phyloP scores from a whole-genome alignment of 805 yeast species.

The Diddensiella transvaalensis region DNA sequence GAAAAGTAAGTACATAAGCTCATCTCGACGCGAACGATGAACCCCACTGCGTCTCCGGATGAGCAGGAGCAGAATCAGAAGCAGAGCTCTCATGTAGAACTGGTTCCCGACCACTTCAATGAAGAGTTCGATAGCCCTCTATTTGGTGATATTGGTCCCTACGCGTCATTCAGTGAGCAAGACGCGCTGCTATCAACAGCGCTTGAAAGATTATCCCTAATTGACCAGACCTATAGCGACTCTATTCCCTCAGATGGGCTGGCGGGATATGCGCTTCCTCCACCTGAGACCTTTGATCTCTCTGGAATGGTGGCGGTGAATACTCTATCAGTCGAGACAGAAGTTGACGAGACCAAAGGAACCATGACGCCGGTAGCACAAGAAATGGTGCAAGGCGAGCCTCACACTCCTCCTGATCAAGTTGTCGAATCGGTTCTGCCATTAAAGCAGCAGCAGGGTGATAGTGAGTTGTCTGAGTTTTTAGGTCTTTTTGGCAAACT shows the following conservation, averaged over 20 bases:
- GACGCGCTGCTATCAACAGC: background rate
- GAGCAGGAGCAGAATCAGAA: background rate
- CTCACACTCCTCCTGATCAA: constrained; percentile 1
- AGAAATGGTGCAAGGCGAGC: background rate
- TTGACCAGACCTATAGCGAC: background rate
- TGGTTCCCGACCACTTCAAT: background rate
- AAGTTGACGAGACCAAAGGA: background rate
- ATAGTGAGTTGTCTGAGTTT: constrained; percentile 9
- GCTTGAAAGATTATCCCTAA: background rate
- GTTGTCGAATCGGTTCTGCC: background rate
- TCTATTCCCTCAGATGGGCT: background rate
- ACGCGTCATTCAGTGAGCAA: background rate
- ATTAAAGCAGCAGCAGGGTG: background rate
- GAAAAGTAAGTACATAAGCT: too few relatives aligned
- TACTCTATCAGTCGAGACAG: background rate
- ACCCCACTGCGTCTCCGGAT: background rate
- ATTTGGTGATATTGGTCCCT: background rate
- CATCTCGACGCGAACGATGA: too few relatives aligned
- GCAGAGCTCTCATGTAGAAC: background rate
- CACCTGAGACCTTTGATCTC: constrained; percentile 9
- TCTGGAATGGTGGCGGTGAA: background rate
- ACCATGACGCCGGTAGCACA: background rate
- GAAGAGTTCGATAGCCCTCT: background rate
- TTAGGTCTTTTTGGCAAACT: constrained; percentile 4
- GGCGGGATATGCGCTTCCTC: constrained; percentile 3